Evolutionary conservation across 306 rosid genomes (phyloP), one percentile per base, ranked within the genome.

Genomic region (Castanea mollissima): DNA sequence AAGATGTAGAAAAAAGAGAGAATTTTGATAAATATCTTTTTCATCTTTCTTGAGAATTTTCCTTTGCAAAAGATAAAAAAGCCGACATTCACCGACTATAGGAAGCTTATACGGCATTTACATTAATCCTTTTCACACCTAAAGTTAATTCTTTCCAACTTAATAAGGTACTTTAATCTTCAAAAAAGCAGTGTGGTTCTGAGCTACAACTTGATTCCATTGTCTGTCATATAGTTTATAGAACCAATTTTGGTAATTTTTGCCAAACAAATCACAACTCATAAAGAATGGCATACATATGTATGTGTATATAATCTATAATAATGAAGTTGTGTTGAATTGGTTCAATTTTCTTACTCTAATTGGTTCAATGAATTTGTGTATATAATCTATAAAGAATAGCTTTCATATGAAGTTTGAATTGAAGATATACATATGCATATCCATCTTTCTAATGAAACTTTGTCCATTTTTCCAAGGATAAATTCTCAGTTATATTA

Each of bases 11-110:
- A 29, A 64, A 41, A 41, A 41, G 46, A 41, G 56, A 52, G 20
- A 46, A 46, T 18, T 20, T 20, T 65, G 71, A 41, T 56, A 52
- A 18, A 16, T 31, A 5, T 18, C 19, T 20, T 44, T 44, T 55
- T 21, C 44, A 6, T 71, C 13, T 68, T 59, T 65, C 8, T 32
- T 21, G n/a, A 2, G 27, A 18, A 59, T 57, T 54, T 63, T 12
- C 74, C 71, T 77, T 71, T 73, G 85, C 60, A 54, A 64, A 68
- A 73, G 78, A 49, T 49, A 49, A 49, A 55, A 81, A 76, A 34
- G 79, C 41, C 58, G 14, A 27, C 23, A 52, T 71, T 34, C 81
- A 82, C 78, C 81, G 85, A 82, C 78, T 71, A 19, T 2, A 6
- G 15, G 34, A 46, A 49, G 25, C 31, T 27, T 46, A 49, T 29